These are phyloP conservation scores for Viola pubescens DNA, from an alignment of 441 rosid genomes.

Conservation along the genomic window DNA sequence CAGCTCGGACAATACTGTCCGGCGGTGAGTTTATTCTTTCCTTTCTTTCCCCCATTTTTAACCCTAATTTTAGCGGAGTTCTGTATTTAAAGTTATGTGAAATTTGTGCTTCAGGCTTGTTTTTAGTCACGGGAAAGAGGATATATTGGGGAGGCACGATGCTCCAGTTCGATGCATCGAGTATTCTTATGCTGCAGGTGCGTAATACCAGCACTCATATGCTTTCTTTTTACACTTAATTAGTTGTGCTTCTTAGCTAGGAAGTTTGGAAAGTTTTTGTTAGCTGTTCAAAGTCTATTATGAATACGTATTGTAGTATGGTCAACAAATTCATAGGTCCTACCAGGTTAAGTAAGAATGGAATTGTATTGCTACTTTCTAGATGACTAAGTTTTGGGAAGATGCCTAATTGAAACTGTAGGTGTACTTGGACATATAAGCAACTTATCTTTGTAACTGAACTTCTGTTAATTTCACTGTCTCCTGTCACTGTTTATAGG, in stretches of 20 bases:
- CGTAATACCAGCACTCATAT: slow-evolving; percentile 2
- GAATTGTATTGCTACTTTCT: too few species aligned
- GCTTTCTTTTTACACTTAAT: too few species aligned
- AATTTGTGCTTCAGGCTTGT: slow-evolving; percentile 57
- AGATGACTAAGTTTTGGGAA: too few species aligned
- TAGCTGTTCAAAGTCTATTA: too few species aligned
- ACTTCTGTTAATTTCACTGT: neutral
- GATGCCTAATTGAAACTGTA: too few species aligned
- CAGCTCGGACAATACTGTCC: slow-evolving; percentile 58
- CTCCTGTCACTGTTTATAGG: slow-evolving; percentile 30
- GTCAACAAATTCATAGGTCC: too few species aligned
- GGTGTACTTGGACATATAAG: too few species aligned
- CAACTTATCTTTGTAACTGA: too few species aligned
- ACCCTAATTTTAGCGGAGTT: neutral
- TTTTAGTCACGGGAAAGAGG: slow-evolving; percentile 77
- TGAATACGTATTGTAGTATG: too few species aligned
- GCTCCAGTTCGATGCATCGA: slow-evolving; percentile 88
- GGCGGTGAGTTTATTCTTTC: slow-evolving; percentile 40
- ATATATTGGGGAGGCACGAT: slow-evolving; percentile 84
- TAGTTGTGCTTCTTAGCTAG: too few species aligned
- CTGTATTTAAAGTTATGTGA: neutral
- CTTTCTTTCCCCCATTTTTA: neutral
- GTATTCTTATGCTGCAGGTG: slow-evolving; percentile 93
- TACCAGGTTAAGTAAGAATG: too few species aligned
- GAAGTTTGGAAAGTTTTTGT: too few species aligned